Percentiles rank a stretch among this genome's conserved stretches.
phyloP scores from a whole-genome alignment of 768 basidiomycete species.

The Agrocybe pediades region DNA sequence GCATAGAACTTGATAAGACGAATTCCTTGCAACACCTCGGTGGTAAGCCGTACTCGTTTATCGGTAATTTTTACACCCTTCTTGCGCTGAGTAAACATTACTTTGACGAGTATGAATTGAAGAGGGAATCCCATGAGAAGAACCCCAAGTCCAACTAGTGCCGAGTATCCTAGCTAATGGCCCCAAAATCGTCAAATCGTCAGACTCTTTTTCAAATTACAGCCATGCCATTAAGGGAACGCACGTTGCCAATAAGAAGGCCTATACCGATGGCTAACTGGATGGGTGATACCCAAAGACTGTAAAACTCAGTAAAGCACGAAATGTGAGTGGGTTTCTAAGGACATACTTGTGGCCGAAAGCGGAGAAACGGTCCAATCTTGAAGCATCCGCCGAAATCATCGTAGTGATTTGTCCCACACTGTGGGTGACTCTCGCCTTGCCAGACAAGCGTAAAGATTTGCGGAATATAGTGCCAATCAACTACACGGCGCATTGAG shows the following conservation, averaged over 20 bases:
- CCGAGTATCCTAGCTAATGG: conserved; percentile 64
- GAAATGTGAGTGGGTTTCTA: neutral
- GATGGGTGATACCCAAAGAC: conserved; percentile 62
- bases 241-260: conserved; percentile 59
- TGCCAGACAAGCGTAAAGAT: conserved; percentile 65
- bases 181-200: no score
- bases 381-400: conserved; percentile 64
- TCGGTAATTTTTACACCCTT: conserved; percentile 70
- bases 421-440: conserved; percentile 56
- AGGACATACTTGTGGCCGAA: conserved; percentile 41
- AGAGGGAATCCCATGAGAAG: conserved; percentile 61
- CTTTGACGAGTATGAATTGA: conserved; percentile 51
- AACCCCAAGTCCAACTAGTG: conserved; percentile 65
- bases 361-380: conserved; percentile 52
- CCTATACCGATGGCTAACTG: conserved; percentile 65
- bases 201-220: no score
- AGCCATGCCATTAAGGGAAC: no score
- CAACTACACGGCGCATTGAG: conserved; percentile 24
- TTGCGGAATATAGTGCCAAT: conserved; percentile 62
- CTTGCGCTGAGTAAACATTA: conserved; percentile 56
- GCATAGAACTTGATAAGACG: conserved; percentile 66
- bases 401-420: conserved; percentile 72
- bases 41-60: conserved; percentile 61
- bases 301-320: conserved; percentile 21
- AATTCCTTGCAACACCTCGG: conserved; percentile 71